Base-by-base conservation (phyloP, 345 rosid genomes). In the Acer yangbiense region DNA sequence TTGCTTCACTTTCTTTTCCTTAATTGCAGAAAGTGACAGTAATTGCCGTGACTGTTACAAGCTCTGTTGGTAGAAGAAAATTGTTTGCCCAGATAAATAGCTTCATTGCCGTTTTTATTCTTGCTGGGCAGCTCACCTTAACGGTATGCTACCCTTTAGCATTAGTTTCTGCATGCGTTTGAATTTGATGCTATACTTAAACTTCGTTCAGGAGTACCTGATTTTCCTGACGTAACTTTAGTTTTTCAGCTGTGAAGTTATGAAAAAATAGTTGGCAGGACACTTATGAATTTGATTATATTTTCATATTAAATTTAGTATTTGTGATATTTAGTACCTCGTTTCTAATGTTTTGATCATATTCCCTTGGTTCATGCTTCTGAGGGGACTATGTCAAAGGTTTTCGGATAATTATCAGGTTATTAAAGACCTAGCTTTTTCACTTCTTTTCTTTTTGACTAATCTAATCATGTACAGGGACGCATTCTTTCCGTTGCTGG, bases 11-110 rank as follows among this genome's bases (percentile, higher is more conserved):
- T 54, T 4, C 23, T 9, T 66, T 18, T 61, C 43, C 63, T 70
- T 65, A 16, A 66, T 62, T 88, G 88, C 90, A 95, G 98, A 95
- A 95, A 90, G 98, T 95, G 69, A 90, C 91, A 73, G 88, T 93
- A 70, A 90, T 95, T 79, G 97, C 98, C 55, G 81, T 78, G 77
- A 90, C 97, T 39, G 89, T 93, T 74, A 84, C 87, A 82, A 88
- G 92, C 81, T 89, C 98, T 29, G 74, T 89, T 76, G 98, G 88
- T 32, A 88, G 98, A 80, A 93, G 98, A 85, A 92, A 76, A 85
- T 80, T 95, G 83, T 89, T 93, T 81, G 98, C 95, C 7, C 90
- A 95, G 92, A 95, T 95, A 84, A 95, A 95, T 80, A 90, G 98
- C 93, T 93, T 95, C 39, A 90, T 93, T 80, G 98, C 97, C 75